Percentiles rank a stretch among this genome's conserved stretches.
These are phyloP conservation scores for Arachis stenosperma DNA, from an alignment of 306 rosid species.

Conservation along the genomic window DNA sequence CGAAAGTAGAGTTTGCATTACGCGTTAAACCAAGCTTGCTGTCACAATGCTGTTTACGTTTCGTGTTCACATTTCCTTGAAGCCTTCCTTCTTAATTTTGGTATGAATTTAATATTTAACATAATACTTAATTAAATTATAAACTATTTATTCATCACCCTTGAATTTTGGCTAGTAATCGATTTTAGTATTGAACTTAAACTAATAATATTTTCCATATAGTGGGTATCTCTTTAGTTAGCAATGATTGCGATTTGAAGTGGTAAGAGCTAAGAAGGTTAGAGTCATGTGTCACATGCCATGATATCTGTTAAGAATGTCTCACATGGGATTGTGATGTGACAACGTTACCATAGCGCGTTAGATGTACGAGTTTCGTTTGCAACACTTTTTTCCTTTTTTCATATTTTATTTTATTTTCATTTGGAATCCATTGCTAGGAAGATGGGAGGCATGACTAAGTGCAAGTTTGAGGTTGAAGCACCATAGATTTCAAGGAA, in stretches of 20 bases:
- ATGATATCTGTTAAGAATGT: neutral
- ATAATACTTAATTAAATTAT: neutral
- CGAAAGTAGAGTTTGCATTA: neutral
- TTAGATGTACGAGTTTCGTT: neutral
- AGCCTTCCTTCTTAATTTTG: neutral
- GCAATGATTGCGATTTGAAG: too few relatives aligned
- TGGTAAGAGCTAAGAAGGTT: too few relatives aligned
- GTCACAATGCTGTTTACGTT: slow-evolving; percentile 14
- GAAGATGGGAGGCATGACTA: neutral
- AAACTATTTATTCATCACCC: neutral
- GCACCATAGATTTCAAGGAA: neutral
- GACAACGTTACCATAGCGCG: slow-evolving; percentile 18
- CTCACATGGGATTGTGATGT: neutral
- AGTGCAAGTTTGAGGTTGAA: neutral
- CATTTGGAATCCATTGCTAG: slow-evolving; percentile 8
- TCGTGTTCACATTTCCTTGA: neutral
- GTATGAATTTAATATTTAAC: neutral
- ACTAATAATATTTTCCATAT: too few relatives aligned
- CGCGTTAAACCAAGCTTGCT: slow-evolving; percentile 19
- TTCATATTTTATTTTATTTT: neutral
- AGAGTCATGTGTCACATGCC: neutral
- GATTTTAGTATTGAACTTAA: too few relatives aligned
- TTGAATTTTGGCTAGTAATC: neutral
- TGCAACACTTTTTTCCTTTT: neutral
- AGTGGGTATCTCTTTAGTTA: too few relatives aligned